A percentile compares a stretch with the other conserved stretches of the same genome.
Evolutionary conservation across 2,329 filamentous ascomycete species (phyloP).

Genomic region (Clarireedia paspali): DNA sequence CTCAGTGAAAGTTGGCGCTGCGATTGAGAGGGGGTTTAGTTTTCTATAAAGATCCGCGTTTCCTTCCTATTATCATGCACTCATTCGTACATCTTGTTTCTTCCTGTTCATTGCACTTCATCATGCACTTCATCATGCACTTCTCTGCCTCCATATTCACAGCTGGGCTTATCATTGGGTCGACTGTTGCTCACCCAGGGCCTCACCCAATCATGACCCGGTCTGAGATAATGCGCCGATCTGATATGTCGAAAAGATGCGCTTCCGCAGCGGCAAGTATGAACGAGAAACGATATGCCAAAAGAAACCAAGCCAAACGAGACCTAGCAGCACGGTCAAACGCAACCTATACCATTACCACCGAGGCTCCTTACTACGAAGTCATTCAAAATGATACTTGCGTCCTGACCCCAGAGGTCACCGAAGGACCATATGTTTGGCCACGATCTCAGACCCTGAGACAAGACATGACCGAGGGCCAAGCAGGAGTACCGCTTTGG

Average conservation of each 20-base stretch:
- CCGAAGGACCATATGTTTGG: constrained; percentile 42
- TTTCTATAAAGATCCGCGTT: no score
- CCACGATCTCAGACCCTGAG: constrained; percentile 19
- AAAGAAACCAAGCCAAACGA: not conserved
- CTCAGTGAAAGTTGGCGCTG: no score
- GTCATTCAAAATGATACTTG: constrained; percentile 31
- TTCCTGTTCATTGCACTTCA: no score
- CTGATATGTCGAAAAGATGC: not conserved
- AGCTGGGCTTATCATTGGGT: no score
- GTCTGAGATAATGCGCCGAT: not conserved
- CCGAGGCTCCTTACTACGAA: constrained; percentile 41
- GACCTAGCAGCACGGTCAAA: not conserved
- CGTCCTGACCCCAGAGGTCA: constrained; percentile 43
- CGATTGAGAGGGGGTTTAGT: no score
- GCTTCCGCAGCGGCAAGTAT: not conserved
- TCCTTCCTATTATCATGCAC: no score
- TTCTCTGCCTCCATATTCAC: no score
- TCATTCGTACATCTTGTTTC: no score
- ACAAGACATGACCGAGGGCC: constrained; percentile 23
- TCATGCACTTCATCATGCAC: no score
- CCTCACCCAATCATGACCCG: no score
- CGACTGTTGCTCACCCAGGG: no score
- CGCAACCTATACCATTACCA: constrained; percentile 26
- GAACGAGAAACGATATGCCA: not conserved
- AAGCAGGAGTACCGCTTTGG: constrained; percentile 26